Base-by-base conservation (phyloP, 1,139 yeast genomes). In the Taiozyma sp. region DNA sequence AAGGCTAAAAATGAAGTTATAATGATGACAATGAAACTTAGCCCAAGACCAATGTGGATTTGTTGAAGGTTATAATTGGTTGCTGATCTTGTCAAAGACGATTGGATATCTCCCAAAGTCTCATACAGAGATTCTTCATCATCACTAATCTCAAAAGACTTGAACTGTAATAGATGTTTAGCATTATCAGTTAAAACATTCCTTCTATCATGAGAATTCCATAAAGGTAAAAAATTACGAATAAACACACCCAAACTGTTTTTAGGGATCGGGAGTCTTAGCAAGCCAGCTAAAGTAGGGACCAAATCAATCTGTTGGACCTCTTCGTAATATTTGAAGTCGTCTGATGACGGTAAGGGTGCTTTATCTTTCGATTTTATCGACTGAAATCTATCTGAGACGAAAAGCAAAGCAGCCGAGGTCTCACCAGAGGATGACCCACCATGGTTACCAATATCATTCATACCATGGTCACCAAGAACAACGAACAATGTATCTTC, bases 381-480 rank as follows among this genome's bases (percentile, higher is more conserved):
- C 42, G 5, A 29, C 45, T 22, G 66, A 52, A 91, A 77, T 59
- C 78, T 78, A 6, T 83, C 80, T 0, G 97, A 85, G 2, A 87
- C 70, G 47, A 93, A 75, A 1, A 84, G 70, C 63, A 93, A 63
- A 0, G 87, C 97, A 1, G 99, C 85, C 27, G 91, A 86, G 0
- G 97, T 93, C 66, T 93, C 99, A 0, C 97, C 96, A 0, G 76
- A 68, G 0, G 97, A 87, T 0, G 97, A 88, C 0, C 97, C 99
- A 13, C 99, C 99, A 65, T 93, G 99, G 61, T 93, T 93, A 0
- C 99, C 99, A 34, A 72, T 66, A 45, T 75, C 78, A 62, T 88
- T 89, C 98, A 92, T 92, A 1, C 98, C 98, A 67, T 92, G 98
- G 63, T 92, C 98, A 1, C 99, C 99, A 73, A 89, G 73, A 1